Evolutionary conservation across 2,329 filamentous ascomycete genomes (phyloP), one percentile per base, ranked within the genome.

Genomic region (Cladosporium sp.): DNA sequence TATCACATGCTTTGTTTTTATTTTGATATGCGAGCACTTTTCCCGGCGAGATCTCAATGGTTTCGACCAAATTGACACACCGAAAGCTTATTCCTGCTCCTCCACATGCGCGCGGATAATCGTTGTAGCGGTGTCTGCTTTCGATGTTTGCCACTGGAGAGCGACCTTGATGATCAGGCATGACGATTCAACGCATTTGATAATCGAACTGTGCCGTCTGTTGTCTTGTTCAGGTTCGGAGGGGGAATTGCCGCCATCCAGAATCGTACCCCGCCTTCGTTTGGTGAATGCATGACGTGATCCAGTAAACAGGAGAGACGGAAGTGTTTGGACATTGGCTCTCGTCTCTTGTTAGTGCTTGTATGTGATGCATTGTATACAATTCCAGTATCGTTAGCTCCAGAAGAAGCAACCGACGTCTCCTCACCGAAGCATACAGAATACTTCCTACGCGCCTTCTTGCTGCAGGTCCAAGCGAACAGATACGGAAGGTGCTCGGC

Each of bases 401-500:
- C n/a, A 47, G 32, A 55, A 55, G 51, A 30, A 54, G 14, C 28
- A 55, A n/a, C 30, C 12, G 52, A 30, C 52, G 52, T 11, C 52
- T 34, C 52, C n/a, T 24, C 26, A n/a, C 34, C n/a, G 18, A 14
- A 15, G 18, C 51, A n/a, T 14, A 30, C 2, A 18, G 8, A 32
- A 47, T 24, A 47, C n/a, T 3, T 11, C 51, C 51, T 21, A 14
- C 14, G 52, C 52, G 30, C 28, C 28, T n/a, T 32, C 28, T 55
- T 18, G 15, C 28, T 34, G 52, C 52, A 55, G 52, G 52, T 55
- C 52, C 52, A 55, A 18, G 52, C 34, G 55, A 58, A 59, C 57
- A 47, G 44, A 62, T 54, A 36, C 28, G 59, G 59, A 51, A 62
- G 59, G 59, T 62, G 59, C 47, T 52, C 59, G 59, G 59, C 47